Evolutionary conservation across 108 stramenopile genomes (phyloP).

Genomic region (Cyclotella distinguenda): DNA sequence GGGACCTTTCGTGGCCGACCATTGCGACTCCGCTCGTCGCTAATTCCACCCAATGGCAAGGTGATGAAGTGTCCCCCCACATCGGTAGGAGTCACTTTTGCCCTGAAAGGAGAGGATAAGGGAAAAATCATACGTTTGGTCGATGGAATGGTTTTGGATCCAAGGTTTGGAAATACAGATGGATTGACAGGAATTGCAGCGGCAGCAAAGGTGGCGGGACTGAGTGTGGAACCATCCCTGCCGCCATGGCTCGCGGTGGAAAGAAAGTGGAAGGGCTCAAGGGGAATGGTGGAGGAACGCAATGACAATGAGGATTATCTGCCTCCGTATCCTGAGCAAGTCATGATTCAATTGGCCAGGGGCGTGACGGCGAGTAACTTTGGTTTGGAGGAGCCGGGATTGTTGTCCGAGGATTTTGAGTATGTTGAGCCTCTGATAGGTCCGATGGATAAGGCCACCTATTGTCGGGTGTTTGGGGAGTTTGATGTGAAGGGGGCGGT

Average conservation of each 20-base stretch:
- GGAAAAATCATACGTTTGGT: conserved; percentile 55
- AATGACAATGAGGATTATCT: conserved; percentile 21
- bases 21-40: conserved; percentile 38
- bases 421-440: conserved; percentile 42
- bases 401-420: conserved; percentile 43
- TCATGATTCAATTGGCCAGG: conserved; percentile 68
- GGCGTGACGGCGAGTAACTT: conserved; percentile 47
- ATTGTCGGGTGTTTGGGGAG: conserved; percentile 36
- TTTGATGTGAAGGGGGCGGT: conserved; percentile 46
- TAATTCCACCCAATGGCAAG: conserved; percentile 45
- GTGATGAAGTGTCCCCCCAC: conserved; percentile 59
- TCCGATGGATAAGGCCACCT: conserved; percentile 41
- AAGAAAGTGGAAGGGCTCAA: conserved; percentile 7
- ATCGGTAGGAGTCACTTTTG: conserved; percentile 52
- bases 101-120: conserved; percentile 1
- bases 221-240: conserved; percentile 23
- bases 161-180: conserved; percentile 57
- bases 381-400: conserved; percentile 46
- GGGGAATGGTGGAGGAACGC: conserved; percentile 7
- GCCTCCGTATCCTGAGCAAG: conserved; percentile 61
- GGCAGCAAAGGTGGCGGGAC: conserved; percentile 49
- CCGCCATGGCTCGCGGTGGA: conserved; percentile 22
- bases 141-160: conserved; percentile 61
- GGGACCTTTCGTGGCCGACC: conserved; percentile 51
- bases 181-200: conserved; percentile 56